Evolutionary conservation across 176 grass and related monocot genomes (phyloP).

Genomic region (Carex kokanica): DNA sequence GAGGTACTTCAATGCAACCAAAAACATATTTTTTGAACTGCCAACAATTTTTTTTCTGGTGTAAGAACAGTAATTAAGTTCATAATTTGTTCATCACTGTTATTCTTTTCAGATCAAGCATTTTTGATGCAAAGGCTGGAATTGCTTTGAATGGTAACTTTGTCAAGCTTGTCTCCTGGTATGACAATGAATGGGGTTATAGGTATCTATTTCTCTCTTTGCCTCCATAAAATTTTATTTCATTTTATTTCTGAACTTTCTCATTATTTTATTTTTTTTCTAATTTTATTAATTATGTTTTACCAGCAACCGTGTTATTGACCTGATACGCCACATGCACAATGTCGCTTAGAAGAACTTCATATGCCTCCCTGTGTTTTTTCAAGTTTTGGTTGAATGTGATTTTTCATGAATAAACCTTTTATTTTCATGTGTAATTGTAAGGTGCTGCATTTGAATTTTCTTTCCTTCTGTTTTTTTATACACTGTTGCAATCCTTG

Average conservation of each 20-base stretch:
- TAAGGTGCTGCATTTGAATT: background rate
- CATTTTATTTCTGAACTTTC: too few relatives aligned
- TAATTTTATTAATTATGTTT: background rate
- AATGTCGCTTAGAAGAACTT: slow-evolving; percentile 32
- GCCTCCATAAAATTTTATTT: too few relatives aligned
- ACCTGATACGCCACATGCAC: slow-evolving; percentile 76
- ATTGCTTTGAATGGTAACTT: slow-evolving; percentile 73
- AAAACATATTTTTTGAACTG: too few relatives aligned
- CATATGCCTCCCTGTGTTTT: background rate
- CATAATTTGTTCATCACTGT: too few relatives aligned
- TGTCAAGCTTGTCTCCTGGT: slow-evolving; percentile 72
- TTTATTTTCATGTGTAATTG: background rate
- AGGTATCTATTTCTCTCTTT: slow-evolving; percentile 29
- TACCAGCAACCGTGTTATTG: slow-evolving; percentile 56
- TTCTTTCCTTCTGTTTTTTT: background rate
- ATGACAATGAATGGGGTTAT: slow-evolving; percentile 89
- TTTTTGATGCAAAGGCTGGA: slow-evolving; percentile 84
- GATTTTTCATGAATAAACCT: background rate
- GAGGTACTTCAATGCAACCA: slow-evolving; percentile 35
- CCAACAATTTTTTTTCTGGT: too few relatives aligned
- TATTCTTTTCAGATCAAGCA: slow-evolving; percentile 51
- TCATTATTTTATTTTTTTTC: too few relatives aligned
- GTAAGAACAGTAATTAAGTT: too few relatives aligned
- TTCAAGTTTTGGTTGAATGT: background rate
- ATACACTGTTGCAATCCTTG: background rate